A percentile compares a stretch with the other conserved stretches of the same genome.
Conservation (phyloP, 352 stramenopile species). For the Globisporangium nagaii region DNA sequence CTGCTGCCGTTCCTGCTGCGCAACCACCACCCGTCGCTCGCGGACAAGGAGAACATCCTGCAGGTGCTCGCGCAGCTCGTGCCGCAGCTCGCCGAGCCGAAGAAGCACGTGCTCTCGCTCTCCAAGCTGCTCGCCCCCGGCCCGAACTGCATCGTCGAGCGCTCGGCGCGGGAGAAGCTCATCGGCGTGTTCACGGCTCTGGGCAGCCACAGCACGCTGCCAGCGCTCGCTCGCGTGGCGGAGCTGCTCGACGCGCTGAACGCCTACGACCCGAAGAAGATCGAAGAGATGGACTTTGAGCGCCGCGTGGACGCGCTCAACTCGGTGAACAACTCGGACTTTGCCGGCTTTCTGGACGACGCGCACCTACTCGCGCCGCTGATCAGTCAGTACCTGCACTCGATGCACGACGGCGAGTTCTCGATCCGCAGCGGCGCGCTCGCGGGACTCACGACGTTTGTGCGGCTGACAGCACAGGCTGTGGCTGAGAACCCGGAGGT, state of each 20-base stretch:
- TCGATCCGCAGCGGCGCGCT: slow-evolving; percentile 75
- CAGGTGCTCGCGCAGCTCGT: slow-evolving; percentile 74
- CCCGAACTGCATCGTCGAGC: slow-evolving; percentile 66
- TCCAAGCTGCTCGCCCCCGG: slow-evolving; percentile 72
- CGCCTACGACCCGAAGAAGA: slow-evolving; percentile 68
- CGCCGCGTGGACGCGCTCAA: slow-evolving; percentile 74
- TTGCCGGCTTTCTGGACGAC: slow-evolving; percentile 52
- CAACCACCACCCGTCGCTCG: slow-evolving; percentile 67
- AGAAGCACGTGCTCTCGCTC: slow-evolving; percentile 71
- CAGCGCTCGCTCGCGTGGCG: slow-evolving; percentile 32
- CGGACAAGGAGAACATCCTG: slow-evolving; percentile 81
- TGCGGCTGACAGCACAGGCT: slow-evolving; percentile 33
- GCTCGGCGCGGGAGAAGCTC: slow-evolving; percentile 50
- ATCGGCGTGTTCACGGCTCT: slow-evolving; percentile 69
- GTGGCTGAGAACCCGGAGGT: slow-evolving; percentile 13
- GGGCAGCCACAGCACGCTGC: slow-evolving; percentile 29
- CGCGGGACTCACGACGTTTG: slow-evolving; percentile 47
- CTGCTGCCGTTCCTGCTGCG: slow-evolving; percentile 79
- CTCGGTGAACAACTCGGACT: slow-evolving; percentile 52
- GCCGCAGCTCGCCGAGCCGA: slow-evolving; percentile 58
- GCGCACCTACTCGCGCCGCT: slow-evolving; percentile 70
- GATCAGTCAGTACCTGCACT: slow-evolving; percentile 71
- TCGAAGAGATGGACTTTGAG: slow-evolving; percentile 85
- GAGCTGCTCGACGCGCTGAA: slow-evolving; percentile 58
- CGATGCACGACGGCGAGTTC: slow-evolving; percentile 81